These are phyloP conservation scores for Paramarasmius palmivorus DNA, from an alignment of 1,284 basidiomycete species.

Conservation along the genomic window DNA sequence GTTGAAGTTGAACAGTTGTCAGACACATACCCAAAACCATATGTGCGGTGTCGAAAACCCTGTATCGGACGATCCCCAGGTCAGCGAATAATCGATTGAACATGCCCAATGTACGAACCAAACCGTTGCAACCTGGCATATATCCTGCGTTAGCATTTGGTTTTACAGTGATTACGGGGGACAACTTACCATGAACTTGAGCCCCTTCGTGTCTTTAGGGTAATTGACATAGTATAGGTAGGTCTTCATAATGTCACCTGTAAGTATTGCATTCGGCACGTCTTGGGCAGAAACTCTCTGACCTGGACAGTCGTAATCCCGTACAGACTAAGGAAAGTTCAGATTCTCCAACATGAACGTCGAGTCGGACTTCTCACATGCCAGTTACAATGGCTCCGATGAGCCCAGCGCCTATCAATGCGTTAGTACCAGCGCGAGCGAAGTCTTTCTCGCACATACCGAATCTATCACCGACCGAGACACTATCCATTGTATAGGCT, in stretches of 20 bases:
- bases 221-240: constrained; percentile 25
- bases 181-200: constrained; percentile 18
- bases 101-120: constrained; percentile 14
- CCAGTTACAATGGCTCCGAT: constrained; percentile 21
- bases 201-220: constrained; percentile 16
- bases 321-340: constrained; percentile 15
- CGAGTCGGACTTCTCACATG: constrained; percentile 12
- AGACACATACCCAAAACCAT: constrained; percentile 8
- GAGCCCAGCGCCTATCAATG: constrained; percentile 16
- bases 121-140: constrained; percentile 13
- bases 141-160: too few species aligned
- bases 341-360: too few species aligned
- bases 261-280: neutral
- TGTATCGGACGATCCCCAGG: neutral
- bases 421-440: too few species aligned
- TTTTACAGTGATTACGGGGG: too few species aligned
- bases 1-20: neutral
- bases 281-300: neutral
- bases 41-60: constrained; percentile 15
- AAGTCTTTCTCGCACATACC: too few species aligned
- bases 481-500: too few species aligned
- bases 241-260: constrained; percentile 10
- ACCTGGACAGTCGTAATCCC: constrained; percentile 24
- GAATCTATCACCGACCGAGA: too few species aligned
- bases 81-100: neutral